Percentiles rank a stretch among this genome's conserved stretches.
Conservation (phyloP, 1,284 basidiomycete species). For the Cutaneotrichosporon arboriforme region DNA sequence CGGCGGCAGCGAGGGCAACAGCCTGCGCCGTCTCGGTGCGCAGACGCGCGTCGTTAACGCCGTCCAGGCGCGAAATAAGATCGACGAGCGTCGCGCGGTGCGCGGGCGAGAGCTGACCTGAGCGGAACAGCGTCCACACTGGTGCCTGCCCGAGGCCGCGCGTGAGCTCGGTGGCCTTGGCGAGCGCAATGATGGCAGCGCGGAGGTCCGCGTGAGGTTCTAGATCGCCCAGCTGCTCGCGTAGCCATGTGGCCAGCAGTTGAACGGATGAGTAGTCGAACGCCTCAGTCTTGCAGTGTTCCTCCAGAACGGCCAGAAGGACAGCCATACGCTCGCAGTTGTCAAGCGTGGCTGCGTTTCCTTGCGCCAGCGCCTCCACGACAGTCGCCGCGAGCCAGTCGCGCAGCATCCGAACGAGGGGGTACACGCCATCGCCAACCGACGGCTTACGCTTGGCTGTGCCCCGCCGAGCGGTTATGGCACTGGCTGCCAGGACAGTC, state of each 20-base stretch:
- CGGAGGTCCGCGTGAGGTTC: slow-evolving; percentile 10
- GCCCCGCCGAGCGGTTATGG: slow-evolving; percentile 18
- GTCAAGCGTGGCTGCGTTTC: neutral
- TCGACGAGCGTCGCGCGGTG: slow-evolving; percentile 8
- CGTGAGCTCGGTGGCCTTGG: slow-evolving; percentile 38
- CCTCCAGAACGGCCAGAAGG: slow-evolving; percentile 31
- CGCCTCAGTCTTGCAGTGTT: slow-evolving; percentile 25
- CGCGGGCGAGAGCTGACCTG: slow-evolving; percentile 12
- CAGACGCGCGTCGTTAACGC: slow-evolving; percentile 10
- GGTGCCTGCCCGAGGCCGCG: slow-evolving; percentile 47
- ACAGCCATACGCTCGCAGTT: slow-evolving; percentile 6
- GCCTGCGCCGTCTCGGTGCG: slow-evolving; percentile 20
- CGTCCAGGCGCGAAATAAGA: slow-evolving; percentile 5
- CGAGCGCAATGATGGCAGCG: slow-evolving; percentile 21
- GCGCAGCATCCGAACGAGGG: slow-evolving; percentile 25
- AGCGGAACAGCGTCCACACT: slow-evolving; percentile 48
- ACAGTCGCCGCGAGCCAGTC: slow-evolving; percentile 12
- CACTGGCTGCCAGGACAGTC: slow-evolving; percentile 30
- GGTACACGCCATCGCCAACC: slow-evolving; percentile 33
- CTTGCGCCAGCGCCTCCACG: neutral
- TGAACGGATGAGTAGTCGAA: slow-evolving; percentile 51
- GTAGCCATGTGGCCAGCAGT: slow-evolving; percentile 45
- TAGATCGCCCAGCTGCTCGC: slow-evolving; percentile 29
- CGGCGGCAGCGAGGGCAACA: slow-evolving; percentile 3
- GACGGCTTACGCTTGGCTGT: slow-evolving; percentile 23